Conservation (phyloP, 495 filamentous ascomycete species). For the Bombardia bombarda region DNA sequence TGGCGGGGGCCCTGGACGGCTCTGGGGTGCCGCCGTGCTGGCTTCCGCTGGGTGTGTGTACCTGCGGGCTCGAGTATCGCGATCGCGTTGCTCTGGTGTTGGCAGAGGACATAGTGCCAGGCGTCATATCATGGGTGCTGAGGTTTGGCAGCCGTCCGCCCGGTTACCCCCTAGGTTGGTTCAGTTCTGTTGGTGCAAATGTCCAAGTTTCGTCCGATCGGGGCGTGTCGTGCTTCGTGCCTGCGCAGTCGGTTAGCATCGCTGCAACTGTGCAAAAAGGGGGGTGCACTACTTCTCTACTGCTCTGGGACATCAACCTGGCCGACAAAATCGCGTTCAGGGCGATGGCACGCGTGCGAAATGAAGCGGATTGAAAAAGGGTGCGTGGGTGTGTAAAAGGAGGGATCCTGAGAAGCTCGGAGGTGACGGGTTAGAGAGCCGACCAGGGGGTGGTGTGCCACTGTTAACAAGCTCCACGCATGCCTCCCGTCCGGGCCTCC, state of each 20-base stretch:
- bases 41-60: constrained; percentile 26
- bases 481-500: too few species aligned
- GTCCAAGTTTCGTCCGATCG: too few species aligned
- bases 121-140: too few species aligned
- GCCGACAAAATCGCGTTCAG: constrained; percentile 16
- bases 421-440: constrained; percentile 16
- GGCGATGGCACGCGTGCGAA: constrained; percentile 11
- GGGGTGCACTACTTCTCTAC: constrained; percentile 11
- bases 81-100: constrained; percentile 38
- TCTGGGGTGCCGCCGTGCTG: constrained; percentile 17
- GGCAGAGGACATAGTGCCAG: too few species aligned
- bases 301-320: constrained; percentile 12
- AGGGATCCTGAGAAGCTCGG: constrained; percentile 9
- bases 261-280: constrained; percentile 6
- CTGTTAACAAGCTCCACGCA: not conserved
- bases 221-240: constrained; percentile 15
- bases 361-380: constrained; percentile 10
- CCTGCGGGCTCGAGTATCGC: constrained; percentile 49
- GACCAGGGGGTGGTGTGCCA: constrained; percentile 13
- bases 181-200: constrained; percentile 1
- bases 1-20: constrained; percentile 1
- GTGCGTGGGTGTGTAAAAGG: constrained; percentile 9
- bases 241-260: constrained; percentile 24
- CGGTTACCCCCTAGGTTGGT: constrained; percentile 11
- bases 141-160: constrained; percentile 6